Evolutionary conservation across 352 stramenopile species (phyloP), one percentile per base, ranked within the genome.

Genomic region (Globisporangium orthogonon): DNA sequence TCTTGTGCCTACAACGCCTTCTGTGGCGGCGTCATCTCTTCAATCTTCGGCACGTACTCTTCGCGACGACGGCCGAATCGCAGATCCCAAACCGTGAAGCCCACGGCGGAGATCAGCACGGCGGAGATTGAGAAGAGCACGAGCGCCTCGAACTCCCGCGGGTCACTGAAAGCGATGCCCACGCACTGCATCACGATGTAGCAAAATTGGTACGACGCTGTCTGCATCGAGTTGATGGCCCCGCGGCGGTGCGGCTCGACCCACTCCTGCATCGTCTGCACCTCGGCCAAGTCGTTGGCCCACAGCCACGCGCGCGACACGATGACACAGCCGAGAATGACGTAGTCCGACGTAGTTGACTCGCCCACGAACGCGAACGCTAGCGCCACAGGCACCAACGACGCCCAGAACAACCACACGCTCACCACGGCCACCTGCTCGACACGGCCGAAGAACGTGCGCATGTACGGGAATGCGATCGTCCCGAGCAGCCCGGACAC

Each of bases 191-290:
- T 83, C 11, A 78, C 45, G 43, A 86, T 79, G 72, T 66, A 86
- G 56, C 80, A 87, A 56, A 86, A 70, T 61, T 88, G 76, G 54
- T 69, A 83, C 52, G 72, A 71, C 31, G 78, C 78, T 0, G 68
- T 84, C 51, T 88, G 78, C 74, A 88, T 86, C 10, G 74, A 63
- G 62, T 85, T 85, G 71, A 86, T 84, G 23, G 68, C 58, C 37
- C 75, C 73, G 39, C 76, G 75, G 7, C 71, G 63, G 51, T 72
- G 63, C 14, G 71, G 66, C n/a, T 81, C 50, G 70, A 61, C 45
- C 71, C 73, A 84, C 63, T 87, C 77, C 56, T 87, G 77, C 76
- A 86, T 86, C 53, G 85, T 76, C 66, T 88, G 78, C 29, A 74
- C 85, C 63, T 86, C 74, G 7, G 72, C 76, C n/a, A 88, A 52